Evolutionary conservation across 148 eudicot genomes (phyloP), one percentile per base, ranked within the genome.

Genomic region (Cornus controversa): DNA sequence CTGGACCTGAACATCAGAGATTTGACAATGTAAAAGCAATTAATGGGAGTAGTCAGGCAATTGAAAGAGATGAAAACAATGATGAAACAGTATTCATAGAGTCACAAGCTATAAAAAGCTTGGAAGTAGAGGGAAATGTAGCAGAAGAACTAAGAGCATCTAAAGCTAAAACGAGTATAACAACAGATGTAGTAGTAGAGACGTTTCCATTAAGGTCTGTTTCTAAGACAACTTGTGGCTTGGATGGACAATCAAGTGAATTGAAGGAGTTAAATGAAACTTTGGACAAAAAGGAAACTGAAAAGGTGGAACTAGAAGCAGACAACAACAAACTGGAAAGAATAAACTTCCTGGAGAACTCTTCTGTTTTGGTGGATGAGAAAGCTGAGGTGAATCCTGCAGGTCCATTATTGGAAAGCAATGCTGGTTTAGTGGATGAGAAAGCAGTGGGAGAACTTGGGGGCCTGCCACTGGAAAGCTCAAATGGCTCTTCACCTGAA

Each of bases 191-290:
- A 36, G 70, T 75, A 22, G 90, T 87, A 67, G 98, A 93, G 85
- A 90, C 87, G 16, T 93, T 93, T 84, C 96, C 96, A 14, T 65
- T 90, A 74, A 78, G 79, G 71, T 86, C 89, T 25, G 79, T 79
- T 78, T 72, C 85, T 63, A 78, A 67, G 71, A 82, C 50, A 60
- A 54, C 75, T 67, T 29, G 77, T 82, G 82, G 67, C 58, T 22
- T 75, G 60, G 86, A 86, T 70, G 83, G 42, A 23, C 50, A 73
- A 67, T 81, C 77, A 29, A 67, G 73, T 66, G 80, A 76, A 22
- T 25, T 67, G 26, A 67, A 37, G 67, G 76, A 63, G 10, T 14
- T 75, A 27, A 34, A 65, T 70, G 79, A 70, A 72, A 50, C 42
- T 69, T 45, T 71, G 63, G 87, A 74, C 68, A 82, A 75, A 70